These are phyloP conservation scores for Globisporangium recalcitrans DNA, from an alignment of 352 stramenopile genomes.

Conservation along the genomic window DNA sequence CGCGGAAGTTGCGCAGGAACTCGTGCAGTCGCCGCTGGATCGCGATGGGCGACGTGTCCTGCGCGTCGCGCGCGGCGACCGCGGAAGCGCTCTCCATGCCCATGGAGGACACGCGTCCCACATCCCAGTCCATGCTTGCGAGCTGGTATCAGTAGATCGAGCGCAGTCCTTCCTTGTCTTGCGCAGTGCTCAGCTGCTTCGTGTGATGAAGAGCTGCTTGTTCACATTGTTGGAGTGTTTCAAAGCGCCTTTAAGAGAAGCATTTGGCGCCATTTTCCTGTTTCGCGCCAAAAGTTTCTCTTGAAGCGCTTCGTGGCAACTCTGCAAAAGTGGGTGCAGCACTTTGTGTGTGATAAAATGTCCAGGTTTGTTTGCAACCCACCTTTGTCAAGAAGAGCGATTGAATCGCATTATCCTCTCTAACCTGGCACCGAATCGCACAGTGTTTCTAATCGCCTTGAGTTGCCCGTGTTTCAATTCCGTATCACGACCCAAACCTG, in stretches of 20 bases:
- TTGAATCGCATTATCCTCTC: no score
- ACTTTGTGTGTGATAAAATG: no score
- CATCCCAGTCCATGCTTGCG: slow-evolving; percentile 75
- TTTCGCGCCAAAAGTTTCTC: neutral
- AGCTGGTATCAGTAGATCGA: neutral
- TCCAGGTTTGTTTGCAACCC: no score
- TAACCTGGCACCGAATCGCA: no score
- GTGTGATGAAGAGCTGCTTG: neutral
- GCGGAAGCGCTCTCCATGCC: slow-evolving; percentile 66
- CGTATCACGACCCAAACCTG: neutral
- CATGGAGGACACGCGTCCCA: slow-evolving; percentile 70
- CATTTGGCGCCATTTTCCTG: neutral
- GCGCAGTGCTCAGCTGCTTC: no score
- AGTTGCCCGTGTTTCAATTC: neutral
- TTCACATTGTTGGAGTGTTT: neutral
- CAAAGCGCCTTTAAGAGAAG: neutral
- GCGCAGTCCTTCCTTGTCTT: neutral
- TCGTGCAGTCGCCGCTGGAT: slow-evolving; percentile 63
- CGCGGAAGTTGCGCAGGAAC: slow-evolving; percentile 86
- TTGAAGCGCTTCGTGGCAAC: neutral
- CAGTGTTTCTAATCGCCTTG: no score
- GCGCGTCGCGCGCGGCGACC: slow-evolving; percentile 40
- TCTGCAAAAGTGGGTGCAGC: no score
- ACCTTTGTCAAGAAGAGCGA: no score
- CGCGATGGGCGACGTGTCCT: slow-evolving; percentile 47